Evolutionary conservation across 208 protist genomes (phyloP), one percentile per base, ranked within the genome.

Genomic region (Polymyxa betae): DNA sequence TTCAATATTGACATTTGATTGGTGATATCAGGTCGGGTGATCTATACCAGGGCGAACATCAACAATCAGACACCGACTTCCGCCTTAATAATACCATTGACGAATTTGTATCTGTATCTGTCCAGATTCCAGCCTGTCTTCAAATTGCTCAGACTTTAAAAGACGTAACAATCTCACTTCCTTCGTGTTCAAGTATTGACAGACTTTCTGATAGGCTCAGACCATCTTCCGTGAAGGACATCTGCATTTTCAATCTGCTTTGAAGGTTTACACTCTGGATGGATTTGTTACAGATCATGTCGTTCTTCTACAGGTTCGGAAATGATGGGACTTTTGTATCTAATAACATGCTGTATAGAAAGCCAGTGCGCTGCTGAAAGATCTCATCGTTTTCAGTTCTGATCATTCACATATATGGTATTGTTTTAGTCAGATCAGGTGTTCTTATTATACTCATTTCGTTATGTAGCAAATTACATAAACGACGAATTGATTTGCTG

Each of bases 241-340:
- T 12, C 10, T 20, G 5, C 10, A 5, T 5, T 43, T 40, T 35
- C 72, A 82, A n/a, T n/a, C 16, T 5, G 72, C 72, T 5, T 43
- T 82, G 72, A 82, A 43, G 12, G 5, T 82, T 35, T 82, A 82
- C 72, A 5, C 5, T 5, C 72, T 82, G 5, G 72, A 82, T n/a
- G 72, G 72, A 12, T 82, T 45, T 43, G 72, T 82, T 5, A 82
- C 35, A 35, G 72, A 82, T 82, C n/a, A 82, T 35, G 72, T 82
- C 40, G 72, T 35, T 43, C n/a, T 82, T 82, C 72, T 82, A 20
- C 72, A 82, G 72, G 72, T 35, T 82, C 35, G 16, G 72, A 45
- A 20, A 5, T 60, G 24, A 29, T 60, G 24, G 49, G 5, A 24
- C 49, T 60, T 60, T 60, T 60, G 5, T 60, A 24, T 24, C 49